Evolutionary conservation across 768 basidiomycete species (phyloP), one percentile per base, ranked within the genome.

Genomic region (Trametes cubensis): DNA sequence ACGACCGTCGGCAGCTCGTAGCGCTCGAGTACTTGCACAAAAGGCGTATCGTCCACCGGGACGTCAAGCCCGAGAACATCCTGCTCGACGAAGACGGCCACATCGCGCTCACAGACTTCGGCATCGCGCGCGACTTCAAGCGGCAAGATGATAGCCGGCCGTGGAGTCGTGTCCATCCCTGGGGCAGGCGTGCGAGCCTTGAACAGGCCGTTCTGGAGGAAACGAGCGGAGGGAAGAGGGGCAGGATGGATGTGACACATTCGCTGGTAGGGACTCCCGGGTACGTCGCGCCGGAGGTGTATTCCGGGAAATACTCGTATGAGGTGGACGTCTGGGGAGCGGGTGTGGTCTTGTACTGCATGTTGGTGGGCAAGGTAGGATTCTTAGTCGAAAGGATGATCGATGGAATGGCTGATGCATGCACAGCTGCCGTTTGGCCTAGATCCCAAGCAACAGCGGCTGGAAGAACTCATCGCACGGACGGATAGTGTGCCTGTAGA

Each of bases 221-320:
- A 20, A 2, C 48, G 23, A 2, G 25, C 11, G 15, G 28, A 49
- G 18, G 38, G 20, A 26, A 38, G 59, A 28, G 21, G 38, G 21
- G 42, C 58, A 48, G 34, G 1, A 52, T 20, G 57, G 59, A 61
- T 39, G 34, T 38, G 28, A 61, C 60, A 17, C 52, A 59, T 58
- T 60, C 63, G 34, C 25, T 64, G 41, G 58, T 65, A 17, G 78
- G 80, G 40, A 80, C 79, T 45, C 78, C 79, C 10, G 79, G 78
- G 61, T 81, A 78, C 75, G 77, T 78, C 74, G 76, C 80, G 15
- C 80, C 80, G 6, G 80, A 81, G 64, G 75, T 81, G 7, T 77
- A 74, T 55, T 73, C 76, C 54, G 75, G 78, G 61, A 75, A 76
- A 60, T 81, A 81, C 67, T 77, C 77, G 23, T 78, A 79, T 39